Base-by-base conservation (phyloP, 768 basidiomycete species). In the Cubamyces lactineus region DNA sequence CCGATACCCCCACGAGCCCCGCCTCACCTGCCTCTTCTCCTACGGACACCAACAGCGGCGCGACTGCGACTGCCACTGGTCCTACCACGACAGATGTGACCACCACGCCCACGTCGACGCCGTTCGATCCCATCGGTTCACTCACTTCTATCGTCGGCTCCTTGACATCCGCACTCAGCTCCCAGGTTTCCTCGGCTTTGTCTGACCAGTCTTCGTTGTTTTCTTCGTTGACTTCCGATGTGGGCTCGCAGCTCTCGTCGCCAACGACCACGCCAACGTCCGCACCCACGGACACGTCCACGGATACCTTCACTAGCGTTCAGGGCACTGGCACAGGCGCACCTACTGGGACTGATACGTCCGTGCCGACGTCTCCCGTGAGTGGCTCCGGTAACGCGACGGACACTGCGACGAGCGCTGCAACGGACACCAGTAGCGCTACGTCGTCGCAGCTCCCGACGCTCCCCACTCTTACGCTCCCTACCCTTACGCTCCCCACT, bases 1-100 rank as follows among this genome's bases (percentile, higher is more conserved):
- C 65, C 23, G 53, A 54, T 48, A 59, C 59, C 43, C 48, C 38
- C 34, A 56, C 61, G 40, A 43, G 51, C 48, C 38, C 55, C 57
- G 19, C 39, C 28, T 17, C 26, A 30, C 23, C 43, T 49, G 57
- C 57, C 21, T 42, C 58, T 21, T 51, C 48, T 13, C 12, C 34
- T 23, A 39, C 49, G 7, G 59, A 54, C 34, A 42, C 45, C 34
- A 34, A 34, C 34, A 34, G 34, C 42, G 28, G 47, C 40, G 15
- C 53, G 48, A 24, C 48, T n/a, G 56, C 61, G 40, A 48, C 30
- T 39, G 23, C 55, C 43, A 26, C 26, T n/a, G n/a, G 47, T 13
- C 17, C 62, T 17, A 40, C 53, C 51, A 34, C 61, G 16, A 51
- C 42, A 13, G 49, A 45, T 19, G 30, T 53, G 41, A 42, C 57